These are phyloP conservation scores for Colletotrichum sidae DNA, from an alignment of 2,329 filamentous ascomycete genomes.

Conservation along the genomic window DNA sequence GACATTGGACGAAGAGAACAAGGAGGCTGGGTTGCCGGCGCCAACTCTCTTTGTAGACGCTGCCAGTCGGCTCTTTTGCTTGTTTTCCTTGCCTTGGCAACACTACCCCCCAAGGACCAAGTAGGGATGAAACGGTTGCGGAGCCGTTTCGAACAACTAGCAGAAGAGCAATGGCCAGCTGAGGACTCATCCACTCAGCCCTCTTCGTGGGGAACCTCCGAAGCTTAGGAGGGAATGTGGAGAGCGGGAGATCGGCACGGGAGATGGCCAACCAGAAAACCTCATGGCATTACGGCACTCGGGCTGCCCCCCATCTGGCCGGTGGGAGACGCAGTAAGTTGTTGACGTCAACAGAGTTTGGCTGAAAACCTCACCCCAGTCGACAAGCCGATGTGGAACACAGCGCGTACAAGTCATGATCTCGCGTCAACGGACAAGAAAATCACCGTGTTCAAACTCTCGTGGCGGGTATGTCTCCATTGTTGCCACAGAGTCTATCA, in stretches of 20 bases:
- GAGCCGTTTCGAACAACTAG: constrained; percentile 25
- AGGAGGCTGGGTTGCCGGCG: neutral
- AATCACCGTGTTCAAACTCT: no score
- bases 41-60: neutral
- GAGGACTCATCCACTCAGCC: neutral
- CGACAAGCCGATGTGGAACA: no score
- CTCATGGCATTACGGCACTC: neutral
- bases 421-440: no score
- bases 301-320: neutral
- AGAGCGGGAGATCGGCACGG: constrained; percentile 26
- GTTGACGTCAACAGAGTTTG: constrained; percentile 5
- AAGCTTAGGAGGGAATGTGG: neutral
- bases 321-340: neutral
- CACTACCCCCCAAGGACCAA: neutral
- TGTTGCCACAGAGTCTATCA: no score
- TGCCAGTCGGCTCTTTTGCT: neutral
- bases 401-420: no score
- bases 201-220: constrained; percentile 3
- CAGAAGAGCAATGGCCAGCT: neutral
- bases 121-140: constrained; percentile 31
- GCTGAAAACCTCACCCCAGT: neutral
- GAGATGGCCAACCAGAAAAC: neutral
- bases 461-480: no score
- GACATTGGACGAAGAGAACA: constrained; percentile 12
- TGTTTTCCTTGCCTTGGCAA: no score